Base-by-base conservation (phyloP, 768 basidiomycete species). In the Lentinula detonsa region DNA sequence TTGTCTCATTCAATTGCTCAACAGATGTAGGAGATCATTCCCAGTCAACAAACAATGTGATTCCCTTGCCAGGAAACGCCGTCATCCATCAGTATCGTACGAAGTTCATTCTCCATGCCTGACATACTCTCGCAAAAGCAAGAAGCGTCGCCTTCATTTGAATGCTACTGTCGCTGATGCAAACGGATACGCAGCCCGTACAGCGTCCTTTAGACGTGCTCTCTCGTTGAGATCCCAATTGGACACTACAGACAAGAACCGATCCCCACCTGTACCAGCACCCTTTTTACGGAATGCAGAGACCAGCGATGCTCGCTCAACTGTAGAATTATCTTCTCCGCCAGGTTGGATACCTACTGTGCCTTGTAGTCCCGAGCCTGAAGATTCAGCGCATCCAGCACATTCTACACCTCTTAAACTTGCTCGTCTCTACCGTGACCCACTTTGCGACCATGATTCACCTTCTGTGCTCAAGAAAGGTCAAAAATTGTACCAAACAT, bases 161-260 rank as follows among this genome's bases (percentile, higher is more conserved):
- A 31, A 33, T 13, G 16, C 45, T 16, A 37, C 57, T n/a, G n/a
- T 49, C 15, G 35, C 18, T 10, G 18, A 59, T 40, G 10, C 33
- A 10, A 49, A 23, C 18, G 15, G 45, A 21, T 59, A 42, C 13
- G 46, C 57, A n/a, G 35, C 40, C 15, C 43, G 33, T 8, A 35
- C 57, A 18, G 57, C 57, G 16, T 48, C 57, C 34, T 59, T 50
- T 7, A 33, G 46, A 50, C 57, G 57, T 45, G 57, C 57, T n/a
- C 46, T 46, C 7, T 59, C 57, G 6, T 13, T 59, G 48, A 23
- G 57, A 48, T 48, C 43, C 11, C 34, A 49, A 15, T 15, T n/a
- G 31, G 57, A 59, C 16, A 8, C 10, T 33, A 9, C 15, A 21
- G 15, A n/a, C 5, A 23, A 57, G 10, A 2, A 13, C 33, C 21